Base-by-base conservation (phyloP, 768 basidiomycete species). In the Chalciporus piperatus region DNA sequence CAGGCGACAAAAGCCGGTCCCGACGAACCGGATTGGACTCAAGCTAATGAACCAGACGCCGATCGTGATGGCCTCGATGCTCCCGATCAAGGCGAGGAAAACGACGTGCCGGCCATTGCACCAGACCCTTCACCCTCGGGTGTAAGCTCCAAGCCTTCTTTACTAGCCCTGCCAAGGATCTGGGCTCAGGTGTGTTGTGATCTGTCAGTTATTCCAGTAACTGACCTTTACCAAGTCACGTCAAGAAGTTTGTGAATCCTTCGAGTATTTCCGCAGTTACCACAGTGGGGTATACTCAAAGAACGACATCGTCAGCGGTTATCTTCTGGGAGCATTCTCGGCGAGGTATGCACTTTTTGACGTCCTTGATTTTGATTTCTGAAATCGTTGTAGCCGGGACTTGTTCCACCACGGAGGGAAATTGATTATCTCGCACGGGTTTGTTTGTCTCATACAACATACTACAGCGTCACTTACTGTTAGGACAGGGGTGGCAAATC, bases 371-470 rank as follows among this genome's bases (percentile, higher is more conserved):
- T 48, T 37, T 56, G 45, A 50, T 47, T 45, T 47, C 49, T 61
- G 38, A 42, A 39, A 28, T 54, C 45, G 48, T 55, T 40, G 9
- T 25, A 92, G 90, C 42, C 85, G 87, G 10, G 90, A 93, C 59
- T 59, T 73, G 14, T 92, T 87, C 59, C 71, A 76, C 41, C 77
- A 84, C 38, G 74, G 67, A 14, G 90, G 91, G 14, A 81, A 73
- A 55, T 61, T 90, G 6, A 89, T 93, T 40, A 81, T 93, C 45
- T 93, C 90, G 8, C 90, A 93, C 65, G 91, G 89, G 90, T 92
- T 55, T 49, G 79, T 62, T 47, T 48, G 33, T 20, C 41, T 32
- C 46, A 13, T 43, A 13, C 28, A 38, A 19, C 7, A 4, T 22
- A 11, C 39, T 27, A 22, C 42, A 25, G 48, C 6, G 30, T 41